These are phyloP conservation scores for Trichoderma semiorbis DNA, from an alignment of 2,329 filamentous ascomycete species.

Conservation along the genomic window DNA sequence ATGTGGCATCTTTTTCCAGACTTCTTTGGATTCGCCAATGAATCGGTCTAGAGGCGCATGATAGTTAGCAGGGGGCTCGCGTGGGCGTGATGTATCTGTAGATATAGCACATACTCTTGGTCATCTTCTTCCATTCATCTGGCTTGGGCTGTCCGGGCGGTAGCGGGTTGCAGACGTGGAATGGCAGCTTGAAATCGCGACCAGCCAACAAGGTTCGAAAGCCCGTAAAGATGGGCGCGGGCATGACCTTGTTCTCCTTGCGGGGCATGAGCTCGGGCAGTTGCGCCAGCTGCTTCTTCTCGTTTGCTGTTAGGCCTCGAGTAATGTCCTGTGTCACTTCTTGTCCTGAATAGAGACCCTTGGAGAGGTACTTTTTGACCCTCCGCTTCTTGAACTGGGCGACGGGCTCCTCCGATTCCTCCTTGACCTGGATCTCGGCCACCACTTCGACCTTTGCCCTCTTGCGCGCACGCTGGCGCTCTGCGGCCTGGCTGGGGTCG, in stretches of 20 bases:
- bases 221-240: constrained; percentile 75
- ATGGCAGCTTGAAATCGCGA: constrained; percentile 84
- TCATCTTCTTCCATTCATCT: constrained; percentile 87
- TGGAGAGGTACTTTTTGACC: constrained; percentile 72
- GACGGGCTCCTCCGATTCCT: constrained; percentile 38
- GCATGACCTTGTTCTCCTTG: constrained; percentile 58
- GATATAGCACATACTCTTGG: constrained; percentile 65
- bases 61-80: constrained; percentile 24
- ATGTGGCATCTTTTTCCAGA: constrained; percentile 77
- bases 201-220: constrained; percentile 67
- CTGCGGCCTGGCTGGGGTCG: constrained; percentile 40
- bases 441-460: constrained; percentile 21
- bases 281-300: constrained; percentile 50
- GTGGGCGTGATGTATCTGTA: not conserved
- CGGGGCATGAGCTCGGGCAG: constrained; percentile 46
- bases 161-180: constrained; percentile 82
- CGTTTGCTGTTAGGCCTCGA: constrained; percentile 46
- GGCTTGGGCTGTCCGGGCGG: constrained; percentile 85
- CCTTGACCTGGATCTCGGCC: constrained; percentile 14
- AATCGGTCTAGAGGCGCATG: constrained; percentile 66
- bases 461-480: constrained; percentile 36
- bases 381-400: constrained; percentile 42
- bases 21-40: constrained; percentile 73
- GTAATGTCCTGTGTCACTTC: constrained; percentile 47
- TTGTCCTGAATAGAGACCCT: constrained; percentile 87